These are phyloP conservation scores for thale cress (Arabidopsis thaliana) DNA, from an alignment of 345 rosid species.

Conservation along the genomic window DNA sequence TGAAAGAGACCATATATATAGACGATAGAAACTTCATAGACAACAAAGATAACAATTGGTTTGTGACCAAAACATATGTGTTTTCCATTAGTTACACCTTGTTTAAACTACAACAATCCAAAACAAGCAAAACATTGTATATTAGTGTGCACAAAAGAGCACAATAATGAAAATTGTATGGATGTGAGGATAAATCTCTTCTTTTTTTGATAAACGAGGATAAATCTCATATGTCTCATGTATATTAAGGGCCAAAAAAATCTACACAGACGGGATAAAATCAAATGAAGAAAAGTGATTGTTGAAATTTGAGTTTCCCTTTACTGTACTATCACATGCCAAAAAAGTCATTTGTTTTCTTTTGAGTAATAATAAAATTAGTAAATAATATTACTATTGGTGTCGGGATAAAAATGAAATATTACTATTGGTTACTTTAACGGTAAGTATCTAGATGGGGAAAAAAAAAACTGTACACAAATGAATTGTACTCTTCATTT, in stretches of 20 bases:
- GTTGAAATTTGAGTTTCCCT: neutral
- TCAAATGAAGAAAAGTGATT: neutral
- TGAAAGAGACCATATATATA: neutral
- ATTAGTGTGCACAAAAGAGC: neutral
- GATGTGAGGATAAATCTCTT: neutral
- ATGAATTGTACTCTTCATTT: neutral
- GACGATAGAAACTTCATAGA: neutral
- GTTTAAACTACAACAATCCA: constrained; percentile 9
- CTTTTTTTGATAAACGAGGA: too few relatives aligned
- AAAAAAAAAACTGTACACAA: neutral
- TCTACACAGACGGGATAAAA: neutral
- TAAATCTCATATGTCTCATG: neutral
- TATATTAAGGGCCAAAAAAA: neutral
- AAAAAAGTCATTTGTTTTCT: constrained; percentile 18
- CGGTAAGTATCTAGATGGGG: neutral
- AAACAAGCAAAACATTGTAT: neutral
- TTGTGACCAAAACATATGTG: neutral
- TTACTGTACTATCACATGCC: constrained; percentile 14
- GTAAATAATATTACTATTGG: neutral
- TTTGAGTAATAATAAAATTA: neutral
- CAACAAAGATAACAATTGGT: neutral
- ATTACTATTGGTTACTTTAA: constrained; percentile 8
- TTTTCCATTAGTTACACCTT: neutral
- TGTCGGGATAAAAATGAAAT: neutral
- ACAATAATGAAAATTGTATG: neutral